A percentile compares a stretch with the other conserved stretches of the same genome.
These are phyloP conservation scores for Leishmania tropica DNA, from an alignment of 208 protist genomes.

Conservation along the genomic window DNA sequence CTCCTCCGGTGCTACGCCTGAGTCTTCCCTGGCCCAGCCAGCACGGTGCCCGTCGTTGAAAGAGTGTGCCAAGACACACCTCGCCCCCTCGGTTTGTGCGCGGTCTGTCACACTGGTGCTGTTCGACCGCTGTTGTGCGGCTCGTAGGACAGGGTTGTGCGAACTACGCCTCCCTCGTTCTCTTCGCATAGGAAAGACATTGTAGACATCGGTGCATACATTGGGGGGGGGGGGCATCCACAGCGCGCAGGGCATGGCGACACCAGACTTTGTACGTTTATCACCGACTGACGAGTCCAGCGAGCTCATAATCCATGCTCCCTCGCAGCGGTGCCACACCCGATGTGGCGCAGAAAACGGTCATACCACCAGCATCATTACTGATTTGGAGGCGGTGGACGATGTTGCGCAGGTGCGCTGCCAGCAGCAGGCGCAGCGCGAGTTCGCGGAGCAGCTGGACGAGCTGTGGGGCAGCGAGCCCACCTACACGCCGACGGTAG, in stretches of 20 bases:
- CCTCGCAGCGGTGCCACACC: neutral
- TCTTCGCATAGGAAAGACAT: neutral
- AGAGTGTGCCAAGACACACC: neutral
- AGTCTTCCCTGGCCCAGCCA: neutral
- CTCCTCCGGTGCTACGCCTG: neutral
- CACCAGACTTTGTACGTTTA: neutral
- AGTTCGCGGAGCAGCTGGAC: constrained; percentile 14
- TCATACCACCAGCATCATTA: neutral
- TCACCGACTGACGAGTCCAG: neutral
- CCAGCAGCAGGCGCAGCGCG: constrained; percentile 7
- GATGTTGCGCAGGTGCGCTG: constrained; percentile 10
- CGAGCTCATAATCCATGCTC: neutral
- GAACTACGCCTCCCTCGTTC: neutral
- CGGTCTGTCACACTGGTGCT: neutral
- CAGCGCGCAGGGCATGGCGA: neutral
- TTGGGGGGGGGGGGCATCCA: neutral
- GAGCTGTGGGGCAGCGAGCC: constrained; percentile 42
- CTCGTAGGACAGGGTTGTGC: neutral
- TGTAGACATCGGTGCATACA: neutral
- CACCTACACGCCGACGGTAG: constrained; percentile 22
- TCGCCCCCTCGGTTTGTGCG: neutral
- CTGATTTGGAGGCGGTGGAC: constrained; percentile 6
- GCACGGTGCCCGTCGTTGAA: neutral
- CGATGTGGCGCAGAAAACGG: neutral
- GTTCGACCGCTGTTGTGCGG: neutral